Base-by-base conservation (phyloP, 805 yeast species). In the Wickerhamiella hasegawae region DNA sequence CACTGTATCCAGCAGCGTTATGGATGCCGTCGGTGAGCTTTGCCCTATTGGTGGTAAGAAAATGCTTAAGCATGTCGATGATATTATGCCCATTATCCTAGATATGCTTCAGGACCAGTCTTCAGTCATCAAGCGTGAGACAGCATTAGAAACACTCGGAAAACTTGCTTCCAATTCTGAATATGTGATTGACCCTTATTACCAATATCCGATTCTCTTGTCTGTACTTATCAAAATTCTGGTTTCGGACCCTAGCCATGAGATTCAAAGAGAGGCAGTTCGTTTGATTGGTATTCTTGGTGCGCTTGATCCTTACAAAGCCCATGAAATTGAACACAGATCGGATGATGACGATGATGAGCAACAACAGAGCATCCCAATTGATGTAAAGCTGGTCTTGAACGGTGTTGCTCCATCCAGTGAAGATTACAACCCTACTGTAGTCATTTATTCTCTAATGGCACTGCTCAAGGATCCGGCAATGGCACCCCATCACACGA, bases 251-350 rank as follows among this genome's bases (percentile, higher is more conserved):
- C 71, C 93, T 0, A 69, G 76, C 3, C 36, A 38, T 3, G 59
- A 69, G 3, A 74, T 82, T 5, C 71, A 90, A 48, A 63, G 94
- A 38, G 97, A 90, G 53, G 79, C 95, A 0, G 94, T 90, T 1
- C 68, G 87, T 43, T 58, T 90, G 18, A 62, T 90, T 38, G 99
- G 99, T 51, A 84, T 85, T 23, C 60, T 90, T 28, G 99, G 99
- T 43, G 98, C 98, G 0, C 61, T 90, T 32, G 98, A 90, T 56
- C 99, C 99, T 1, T 90, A 87, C 52, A 85, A 82, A 51, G 92
- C 84, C 46, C 72, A 94, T 37, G 94, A 83, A 46, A 81, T 85
- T 8, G 97, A 85, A 51, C 75, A 81, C 38, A 66, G 65, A 1
- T 68, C 77, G 1, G 72, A 68, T 31, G 52, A 59, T n/a, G 53